Conservation (phyloP, 495 filamentous ascomycete species). For the Aspergillus sparsus region DNA sequence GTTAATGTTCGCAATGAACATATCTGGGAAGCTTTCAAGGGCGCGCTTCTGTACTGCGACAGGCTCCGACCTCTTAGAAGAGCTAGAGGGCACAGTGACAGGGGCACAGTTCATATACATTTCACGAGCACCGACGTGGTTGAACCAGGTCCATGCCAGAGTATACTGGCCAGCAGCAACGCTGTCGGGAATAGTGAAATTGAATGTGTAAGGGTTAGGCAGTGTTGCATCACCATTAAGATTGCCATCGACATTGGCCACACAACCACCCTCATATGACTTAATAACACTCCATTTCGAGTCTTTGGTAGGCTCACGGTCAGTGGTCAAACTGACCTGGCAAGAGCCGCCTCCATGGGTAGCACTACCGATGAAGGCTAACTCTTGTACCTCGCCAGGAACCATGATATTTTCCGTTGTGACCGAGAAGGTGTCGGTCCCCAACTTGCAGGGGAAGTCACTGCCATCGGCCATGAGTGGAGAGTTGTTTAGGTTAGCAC, state of each 20-base stretch:
- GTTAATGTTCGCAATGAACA: slow-evolving; percentile 78
- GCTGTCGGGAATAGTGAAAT: slow-evolving; percentile 48
- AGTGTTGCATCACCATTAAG: slow-evolving; percentile 24
- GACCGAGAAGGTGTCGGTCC: slow-evolving; percentile 27
- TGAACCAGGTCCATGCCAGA: slow-evolving; percentile 91
- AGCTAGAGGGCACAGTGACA: slow-evolving; percentile 59
- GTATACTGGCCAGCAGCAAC: slow-evolving; percentile 57
- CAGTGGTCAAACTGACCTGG: slow-evolving; percentile 80
- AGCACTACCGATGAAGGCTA: slow-evolving; percentile 52
- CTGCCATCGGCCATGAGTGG: slow-evolving; percentile 61
- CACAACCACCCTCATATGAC: slow-evolving; percentile 79
- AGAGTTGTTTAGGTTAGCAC: slow-evolving; percentile 52
- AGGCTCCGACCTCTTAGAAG: slow-evolving; percentile 39
- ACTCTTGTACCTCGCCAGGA: slow-evolving; percentile 30
- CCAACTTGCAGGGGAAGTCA: slow-evolving; percentile 79
- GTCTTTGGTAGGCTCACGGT: slow-evolving; percentile 56
- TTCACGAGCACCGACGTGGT: slow-evolving; percentile 82
- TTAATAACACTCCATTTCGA: slow-evolving; percentile 76
- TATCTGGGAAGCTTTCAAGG: slow-evolving; percentile 60
- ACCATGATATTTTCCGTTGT: slow-evolving; percentile 34
- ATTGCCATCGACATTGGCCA: slow-evolving; percentile 53
- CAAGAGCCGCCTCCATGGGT: slow-evolving; percentile 88
- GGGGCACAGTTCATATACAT: slow-evolving; percentile 96
- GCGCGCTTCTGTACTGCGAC: slow-evolving; percentile 37
- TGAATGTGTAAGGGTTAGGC: slow-evolving; percentile 34